Evolutionary conservation across 2,329 filamentous ascomycete genomes (phyloP), one percentile per base, ranked within the genome.

Genomic region (Monosporascus cannonballus): DNA sequence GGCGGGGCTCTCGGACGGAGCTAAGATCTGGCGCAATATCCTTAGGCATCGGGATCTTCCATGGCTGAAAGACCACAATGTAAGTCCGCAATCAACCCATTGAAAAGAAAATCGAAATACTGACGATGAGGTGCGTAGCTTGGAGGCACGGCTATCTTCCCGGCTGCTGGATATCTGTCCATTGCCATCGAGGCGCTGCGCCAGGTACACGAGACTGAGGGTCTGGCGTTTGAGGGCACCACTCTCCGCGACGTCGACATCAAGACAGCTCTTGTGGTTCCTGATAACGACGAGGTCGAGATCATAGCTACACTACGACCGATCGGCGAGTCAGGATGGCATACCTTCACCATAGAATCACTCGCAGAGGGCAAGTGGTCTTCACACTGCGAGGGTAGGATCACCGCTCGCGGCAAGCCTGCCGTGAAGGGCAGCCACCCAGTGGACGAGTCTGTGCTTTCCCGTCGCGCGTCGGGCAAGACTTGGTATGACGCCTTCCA

Each of bases 61-160:
- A 6, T 75, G 72, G 73, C 52, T 75, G 6, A 51, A 55, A 4
- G 65, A 74, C 42, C 71, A 76, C 37, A 57, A 45, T 38, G 55
- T 56, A 59, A 54, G 51, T 25, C 46, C 27, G 20, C 17, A 4
- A 34, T 3, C 9, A 14, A 14, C 30, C 11, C 9, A 4, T 34
- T 34, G 9, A 14, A 34, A 34, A 14, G 2, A 5, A 22, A 22
- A 24, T 34, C 11, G 30, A 34, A 34, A 34, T 34, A 34, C 30
- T 34, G 30, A 34, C 30, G 11, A 34, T 14, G 11, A 34, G 9
- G 30, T 34, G 30, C 14, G 30, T 25, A 55, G 53, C 53, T 70
- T 8, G 56, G 58, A 2, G 53, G 51, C 2, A 60, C 67, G 22
- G 59, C 73, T 4, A 70, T 73, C 42, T 58, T 61, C n/a, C 73